Evolutionary conservation across 306 rosid genomes (phyloP).

Genomic region (Citrullus colocynthis): DNA sequence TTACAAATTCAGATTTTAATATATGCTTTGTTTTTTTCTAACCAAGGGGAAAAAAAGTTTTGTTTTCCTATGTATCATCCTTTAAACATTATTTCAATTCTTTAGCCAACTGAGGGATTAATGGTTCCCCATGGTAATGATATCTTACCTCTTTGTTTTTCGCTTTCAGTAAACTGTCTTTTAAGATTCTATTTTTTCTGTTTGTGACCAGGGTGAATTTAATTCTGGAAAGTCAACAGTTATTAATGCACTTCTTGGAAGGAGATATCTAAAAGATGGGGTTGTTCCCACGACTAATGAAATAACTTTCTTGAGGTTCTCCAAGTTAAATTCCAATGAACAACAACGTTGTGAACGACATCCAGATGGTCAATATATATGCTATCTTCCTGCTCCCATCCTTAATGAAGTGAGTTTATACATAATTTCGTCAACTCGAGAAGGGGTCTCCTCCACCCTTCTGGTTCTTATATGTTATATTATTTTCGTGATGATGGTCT

Average conservation of each 20-base stretch:
- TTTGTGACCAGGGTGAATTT: constrained; percentile 73
- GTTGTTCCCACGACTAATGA: constrained; percentile 98
- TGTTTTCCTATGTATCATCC: background rate
- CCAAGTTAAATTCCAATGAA: constrained; percentile 33
- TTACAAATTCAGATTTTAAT: background rate
- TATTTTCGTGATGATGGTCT: background rate
- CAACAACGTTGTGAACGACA: constrained; percentile 64
- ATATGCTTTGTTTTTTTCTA: too few species aligned
- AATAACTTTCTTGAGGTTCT: constrained; percentile 71
- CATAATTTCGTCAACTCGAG: background rate
- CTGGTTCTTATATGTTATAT: background rate
- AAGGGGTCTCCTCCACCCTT: background rate
- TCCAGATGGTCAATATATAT: constrained; percentile 89
- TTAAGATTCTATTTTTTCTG: background rate
- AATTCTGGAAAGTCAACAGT: constrained; percentile 96
- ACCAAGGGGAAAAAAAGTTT: background rate
- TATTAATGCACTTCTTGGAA: constrained; percentile 94
- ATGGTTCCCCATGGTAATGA: background rate
- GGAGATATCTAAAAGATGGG: constrained; percentile 84
- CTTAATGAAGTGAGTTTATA: constrained; percentile 62
- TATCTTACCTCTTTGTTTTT: background rate
- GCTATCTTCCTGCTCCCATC: constrained; percentile 91
- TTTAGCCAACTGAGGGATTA: background rate
- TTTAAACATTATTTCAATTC: background rate
- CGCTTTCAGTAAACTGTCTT: too few species aligned